A percentile compares a stretch with the other conserved stretches of the same genome.
Conservation (phyloP, 768 basidiomycete species). For the Tulasnella calospora region DNA sequence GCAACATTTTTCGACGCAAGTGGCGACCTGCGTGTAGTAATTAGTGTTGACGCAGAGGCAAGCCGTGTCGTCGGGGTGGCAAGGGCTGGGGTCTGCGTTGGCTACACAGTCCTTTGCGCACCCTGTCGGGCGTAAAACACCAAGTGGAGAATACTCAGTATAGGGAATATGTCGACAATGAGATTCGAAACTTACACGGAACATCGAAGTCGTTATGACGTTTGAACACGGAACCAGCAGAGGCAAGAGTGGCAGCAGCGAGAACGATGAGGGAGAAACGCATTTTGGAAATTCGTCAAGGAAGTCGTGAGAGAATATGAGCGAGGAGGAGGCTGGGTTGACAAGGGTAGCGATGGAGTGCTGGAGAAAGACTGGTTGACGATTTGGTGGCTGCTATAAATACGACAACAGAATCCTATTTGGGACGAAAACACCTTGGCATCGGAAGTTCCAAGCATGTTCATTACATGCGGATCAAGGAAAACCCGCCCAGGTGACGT, state of each 20-base stretch:
- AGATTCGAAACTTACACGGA: not conserved
- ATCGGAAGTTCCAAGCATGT: too few relatives aligned
- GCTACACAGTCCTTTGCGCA: not conserved
- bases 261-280: not conserved
- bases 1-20: not conserved
- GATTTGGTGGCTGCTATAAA: not conserved
- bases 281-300: not conserved
- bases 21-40: not conserved
- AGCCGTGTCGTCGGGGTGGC: too few relatives aligned
- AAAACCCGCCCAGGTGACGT: not conserved
- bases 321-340: not conserved
- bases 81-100: not conserved
- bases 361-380: not conserved
- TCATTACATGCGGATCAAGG: too few relatives aligned
- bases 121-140: not conserved
- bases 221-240: not conserved
- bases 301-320: not conserved
- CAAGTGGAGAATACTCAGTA: not conserved
- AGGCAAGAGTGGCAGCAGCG: not conserved
- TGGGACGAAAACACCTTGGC: too few relatives aligned
- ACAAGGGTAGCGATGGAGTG: not conserved
- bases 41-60: too few relatives aligned
- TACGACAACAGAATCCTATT: too few relatives aligned
- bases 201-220: not conserved
- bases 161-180: not conserved